Evolutionary conservation across 2,329 filamentous ascomycete genomes (phyloP).

Genomic region (Chrysoporthe cubensis): DNA sequence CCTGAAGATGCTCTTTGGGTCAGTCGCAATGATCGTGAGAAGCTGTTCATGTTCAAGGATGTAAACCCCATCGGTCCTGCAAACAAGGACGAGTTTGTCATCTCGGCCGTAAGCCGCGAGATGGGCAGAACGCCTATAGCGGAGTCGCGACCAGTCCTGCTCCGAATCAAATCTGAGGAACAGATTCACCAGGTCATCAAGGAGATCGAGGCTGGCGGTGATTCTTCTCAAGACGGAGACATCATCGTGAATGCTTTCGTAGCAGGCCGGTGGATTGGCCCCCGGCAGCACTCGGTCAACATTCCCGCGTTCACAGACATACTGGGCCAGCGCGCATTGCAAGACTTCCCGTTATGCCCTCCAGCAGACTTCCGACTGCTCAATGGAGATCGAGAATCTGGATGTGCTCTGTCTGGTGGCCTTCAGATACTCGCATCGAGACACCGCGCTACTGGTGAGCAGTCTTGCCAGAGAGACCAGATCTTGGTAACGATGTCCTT

Average conservation of each 20-base stretch:
- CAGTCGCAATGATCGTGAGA: neutral
- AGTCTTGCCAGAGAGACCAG: conserved; percentile 20
- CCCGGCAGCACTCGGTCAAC: neutral
- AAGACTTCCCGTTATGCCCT: conserved; percentile 10
- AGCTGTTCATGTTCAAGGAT: conserved; percentile 40
- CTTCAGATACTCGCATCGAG: neutral
- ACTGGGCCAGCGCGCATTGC: neutral
- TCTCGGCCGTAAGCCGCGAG: conserved; percentile 32
- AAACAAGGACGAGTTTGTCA: conserved; percentile 36
- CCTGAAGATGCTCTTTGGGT: conserved; percentile 37
- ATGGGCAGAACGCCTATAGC: conserved; percentile 22
- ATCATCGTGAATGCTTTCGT: conserved; percentile 1
- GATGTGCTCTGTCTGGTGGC: neutral
- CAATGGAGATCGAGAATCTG: neutral
- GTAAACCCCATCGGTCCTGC: conserved; percentile 30
- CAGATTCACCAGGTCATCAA: conserved; percentile 21
- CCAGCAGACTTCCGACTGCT: conserved; percentile 13
- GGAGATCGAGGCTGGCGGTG: neutral
- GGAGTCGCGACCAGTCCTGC: conserved; percentile 25
- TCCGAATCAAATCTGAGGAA: conserved; percentile 8
- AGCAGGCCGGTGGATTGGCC: conserved; percentile 17
- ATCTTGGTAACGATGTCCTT: conserved; percentile 23
- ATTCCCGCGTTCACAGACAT: conserved; percentile 1
- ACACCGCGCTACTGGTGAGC: neutral
- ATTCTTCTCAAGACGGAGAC: neutral